Base-by-base conservation (phyloP, 2,329 filamentous ascomycete genomes). In the Plectosphaerella cucumerina region DNA sequence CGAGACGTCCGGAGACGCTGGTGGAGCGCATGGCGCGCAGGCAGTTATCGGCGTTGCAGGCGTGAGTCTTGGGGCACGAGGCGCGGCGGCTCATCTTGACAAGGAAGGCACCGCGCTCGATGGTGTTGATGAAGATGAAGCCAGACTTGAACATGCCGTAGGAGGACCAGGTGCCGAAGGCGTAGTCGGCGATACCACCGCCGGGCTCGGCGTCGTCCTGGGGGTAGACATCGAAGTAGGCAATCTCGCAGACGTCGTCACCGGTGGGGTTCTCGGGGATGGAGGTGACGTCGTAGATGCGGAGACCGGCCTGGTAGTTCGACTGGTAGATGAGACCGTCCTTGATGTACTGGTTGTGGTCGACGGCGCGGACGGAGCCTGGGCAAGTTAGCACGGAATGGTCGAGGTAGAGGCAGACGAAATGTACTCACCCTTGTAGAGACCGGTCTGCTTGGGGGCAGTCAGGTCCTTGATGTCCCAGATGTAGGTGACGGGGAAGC, bases 201-300 rank as follows among this genome's bases (percentile, higher is more conserved):
- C 63, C 59, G 4, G 64, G 56, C n/a, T 60, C 49, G 22, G 59
- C 55, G 42, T 80, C 75, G 55, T 80, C 76, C 54, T 77, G 76
- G 1, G 75, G 76, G 60, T 75, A 72, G 37, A 75, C 70, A 47
- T 80, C 76, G 50, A 79, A 79, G 64, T 68, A 78, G 2, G 70
- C 76, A 1, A 71, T 69, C 59, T 78, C 72, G 42, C 69, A 66
- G n/a, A 79, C 66, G 4, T 63, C 60, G 15, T 60, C 64, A n/a
- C 75, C 76, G 1, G 72, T 73, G 1, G 74, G 72, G 33, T 77
- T 71, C 3, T 58, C 34, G 6, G 65, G 62, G 31, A 73, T 65
- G 1, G 66, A 67, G 20, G 60, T 59, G 5, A 65, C 60, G 31
- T 73, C 69, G 20, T 71, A 62, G 5, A 73, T 62, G 2, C 70